Evolutionary conservation across 1,284 basidiomycete species (phyloP), one percentile per base, ranked within the genome.

Genomic region (Ustilago bromivora): DNA sequence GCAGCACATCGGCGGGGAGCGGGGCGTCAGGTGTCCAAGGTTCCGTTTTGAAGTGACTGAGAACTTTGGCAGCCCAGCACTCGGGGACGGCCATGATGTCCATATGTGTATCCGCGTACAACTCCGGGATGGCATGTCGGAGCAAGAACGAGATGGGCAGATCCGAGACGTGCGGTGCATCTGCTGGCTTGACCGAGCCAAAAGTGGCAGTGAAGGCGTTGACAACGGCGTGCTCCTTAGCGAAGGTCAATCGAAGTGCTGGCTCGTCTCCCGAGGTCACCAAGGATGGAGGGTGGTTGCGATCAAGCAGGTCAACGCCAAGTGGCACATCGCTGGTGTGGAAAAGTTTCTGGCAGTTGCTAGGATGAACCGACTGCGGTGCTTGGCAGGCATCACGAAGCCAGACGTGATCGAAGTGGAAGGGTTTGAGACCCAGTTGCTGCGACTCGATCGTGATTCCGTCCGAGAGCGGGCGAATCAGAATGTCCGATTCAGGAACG

Each of bases 261-360:
- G 71, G 71, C 54, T 67, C 71, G 13, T 62, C 69, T 15, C 43
- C 54, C 2, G 58, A 10, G 4, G 67, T 53, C 11, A 66, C 57
- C 17, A 66, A 56, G 4, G 78, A 70, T 23, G 81, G 82, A 17
- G 66, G 76, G 38, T 36, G 78, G 75, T 19, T 86, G 68, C 76
- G 89, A 87, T 59, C 85, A 76, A 86, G 90, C 88, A 91, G 43
- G 66, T 76, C 13, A 57, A 84, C 43, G 69, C 76, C 46, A 80
- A 90, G 88, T 5, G 87, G 84, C 11, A 88, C 76, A 66, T 87
- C 87, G 35, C 81, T 93, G 0, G 92, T 91, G 57, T 90, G 88
- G 83, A 92, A 91, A 1, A 94, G 88, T 75, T 93, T 93, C 86
- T 95, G 94, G 11, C 87, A 87, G 0, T 92, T 93, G n/a, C 90